phyloP scores from a whole-genome alignment of 208 protist genomes.

The Strigomonas culicis region DNA sequence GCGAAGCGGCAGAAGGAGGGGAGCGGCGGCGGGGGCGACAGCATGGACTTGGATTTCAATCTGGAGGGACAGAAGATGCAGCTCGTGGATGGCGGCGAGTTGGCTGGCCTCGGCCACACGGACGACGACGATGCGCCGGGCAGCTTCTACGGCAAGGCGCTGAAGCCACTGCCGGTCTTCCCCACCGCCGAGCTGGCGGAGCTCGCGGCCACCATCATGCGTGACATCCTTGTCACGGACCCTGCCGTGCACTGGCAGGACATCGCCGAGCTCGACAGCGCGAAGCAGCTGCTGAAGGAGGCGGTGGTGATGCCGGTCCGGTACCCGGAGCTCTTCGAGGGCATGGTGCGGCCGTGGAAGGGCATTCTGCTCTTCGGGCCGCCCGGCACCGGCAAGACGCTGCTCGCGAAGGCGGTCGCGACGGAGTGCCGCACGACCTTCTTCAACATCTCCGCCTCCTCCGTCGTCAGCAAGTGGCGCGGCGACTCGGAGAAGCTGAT shows the following conservation, averaged over 20 bases:
- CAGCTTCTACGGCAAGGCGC: slow-evolving; percentile 39
- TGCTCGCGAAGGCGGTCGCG: slow-evolving; percentile 96
- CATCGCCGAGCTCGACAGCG: slow-evolving; percentile 90
- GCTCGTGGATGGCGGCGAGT: slow-evolving; percentile 1
- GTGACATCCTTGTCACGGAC: slow-evolving; percentile 87
- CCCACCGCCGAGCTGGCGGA: slow-evolving; percentile 72
- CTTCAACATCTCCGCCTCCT: slow-evolving; percentile 97
- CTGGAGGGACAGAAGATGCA: slow-evolving; percentile 25
- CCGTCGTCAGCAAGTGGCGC: slow-evolving; percentile 97
- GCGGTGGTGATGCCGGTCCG: slow-evolving; percentile 90
- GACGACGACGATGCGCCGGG: slow-evolving; percentile 17
- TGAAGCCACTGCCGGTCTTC: slow-evolving; percentile 81
- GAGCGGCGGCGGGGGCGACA: background rate
- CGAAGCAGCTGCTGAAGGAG: slow-evolving; percentile 94
- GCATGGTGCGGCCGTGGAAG: slow-evolving; percentile 94
- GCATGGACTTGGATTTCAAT: slow-evolving; percentile 10
- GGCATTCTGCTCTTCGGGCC: slow-evolving; percentile 96
- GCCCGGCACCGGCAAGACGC: slow-evolving; percentile 97
- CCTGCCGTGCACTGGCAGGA: slow-evolving; percentile 86
- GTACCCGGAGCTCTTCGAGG: slow-evolving; percentile 89
- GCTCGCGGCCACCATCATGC: slow-evolving; percentile 70
- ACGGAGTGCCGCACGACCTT: slow-evolving; percentile 98
- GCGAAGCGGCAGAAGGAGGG: background rate
- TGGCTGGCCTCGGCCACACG: background rate
- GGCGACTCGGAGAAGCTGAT: slow-evolving; percentile 98